Evolutionary conservation across 176 grass and related monocot genomes (phyloP).

Genomic region (Canna indica): DNA sequence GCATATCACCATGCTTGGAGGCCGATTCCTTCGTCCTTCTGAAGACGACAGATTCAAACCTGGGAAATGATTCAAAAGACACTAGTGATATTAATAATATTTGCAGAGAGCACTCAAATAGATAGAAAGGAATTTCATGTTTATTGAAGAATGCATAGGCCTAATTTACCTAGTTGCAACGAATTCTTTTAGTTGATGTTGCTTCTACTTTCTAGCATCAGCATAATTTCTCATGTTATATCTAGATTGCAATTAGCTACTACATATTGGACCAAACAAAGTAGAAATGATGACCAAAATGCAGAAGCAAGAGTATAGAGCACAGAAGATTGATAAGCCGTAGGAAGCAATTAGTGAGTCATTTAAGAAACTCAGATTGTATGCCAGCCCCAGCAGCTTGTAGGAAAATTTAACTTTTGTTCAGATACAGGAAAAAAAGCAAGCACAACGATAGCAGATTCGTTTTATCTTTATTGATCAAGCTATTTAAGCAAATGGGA

Average conservation of each 20-base stretch:
- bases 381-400: not conserved
- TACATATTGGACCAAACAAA: not conserved
- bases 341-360: not conserved
- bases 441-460: not conserved
- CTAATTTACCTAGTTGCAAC: not conserved
- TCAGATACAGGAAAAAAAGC: not conserved
- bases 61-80: constrained; percentile 24
- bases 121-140: not conserved
- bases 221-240: not conserved
- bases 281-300: not conserved
- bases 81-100: not conserved
- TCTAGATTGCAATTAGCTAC: not conserved
- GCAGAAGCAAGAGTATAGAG: not conserved
- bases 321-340: not conserved
- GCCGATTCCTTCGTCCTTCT: constrained; percentile 59
- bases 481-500: not conserved
- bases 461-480: not conserved
- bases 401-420: not conserved
- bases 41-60: constrained; percentile 84
- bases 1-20: constrained; percentile 55
- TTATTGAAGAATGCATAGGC: not conserved
- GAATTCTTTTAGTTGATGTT: not conserved
- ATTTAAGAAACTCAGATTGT: not conserved
- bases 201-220: not conserved
- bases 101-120: constrained; percentile 2